Base-by-base conservation (phyloP, 352 stramenopile species). In the Thalassiosira mediterranea region DNA sequence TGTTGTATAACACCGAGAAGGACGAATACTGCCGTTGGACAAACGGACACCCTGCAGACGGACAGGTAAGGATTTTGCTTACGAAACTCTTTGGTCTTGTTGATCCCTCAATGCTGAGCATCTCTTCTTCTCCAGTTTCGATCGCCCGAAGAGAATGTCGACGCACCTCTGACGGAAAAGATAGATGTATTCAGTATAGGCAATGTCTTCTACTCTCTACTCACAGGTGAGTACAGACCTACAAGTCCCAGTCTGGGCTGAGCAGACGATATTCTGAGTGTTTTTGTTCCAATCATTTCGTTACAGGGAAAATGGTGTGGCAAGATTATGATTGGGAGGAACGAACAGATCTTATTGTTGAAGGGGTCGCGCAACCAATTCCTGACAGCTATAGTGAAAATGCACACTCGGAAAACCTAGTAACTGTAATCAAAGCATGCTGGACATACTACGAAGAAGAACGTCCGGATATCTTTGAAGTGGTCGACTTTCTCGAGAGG, bases 101-200 rank as follows among this genome's bases (percentile, higher is more conserved):
- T n/a, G n/a, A n/a, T n/a, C n/a, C n/a, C n/a, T n/a, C n/a, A n/a
- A n/a, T n/a, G n/a, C n/a, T n/a, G n/a, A n/a, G n/a, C n/a, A n/a
- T n/a, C n/a, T n/a, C n/a, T n/a, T n/a, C n/a, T n/a, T n/a, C n/a
- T n/a, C 31, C 49, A 84, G 37, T 80, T 78, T 54, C 67, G 83
- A 52, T 60, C 84, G 26, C 84, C 87, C 13, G 84, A 92, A 75
- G 87, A 92, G 67, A 86, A 83, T 46, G 53, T 66, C 13, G 76
- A 90, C 59, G 40, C 59, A 19, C 72, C 67, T 31, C 49, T 93
- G n/a, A 76, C 62, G 29, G 87, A 93, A 76, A 86, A 91, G 56
- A 83, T 91, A 71, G 87, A 93, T 70, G 68, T 91, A 7, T 91
- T 65, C 54, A 84, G 72, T 48, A 46, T 89, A 4, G 87, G 87